Percentiles rank a stretch among this genome's conserved stretches.
Conservation (phyloP, 768 basidiomycete genomes). For the Mycena galericulata region DNA sequence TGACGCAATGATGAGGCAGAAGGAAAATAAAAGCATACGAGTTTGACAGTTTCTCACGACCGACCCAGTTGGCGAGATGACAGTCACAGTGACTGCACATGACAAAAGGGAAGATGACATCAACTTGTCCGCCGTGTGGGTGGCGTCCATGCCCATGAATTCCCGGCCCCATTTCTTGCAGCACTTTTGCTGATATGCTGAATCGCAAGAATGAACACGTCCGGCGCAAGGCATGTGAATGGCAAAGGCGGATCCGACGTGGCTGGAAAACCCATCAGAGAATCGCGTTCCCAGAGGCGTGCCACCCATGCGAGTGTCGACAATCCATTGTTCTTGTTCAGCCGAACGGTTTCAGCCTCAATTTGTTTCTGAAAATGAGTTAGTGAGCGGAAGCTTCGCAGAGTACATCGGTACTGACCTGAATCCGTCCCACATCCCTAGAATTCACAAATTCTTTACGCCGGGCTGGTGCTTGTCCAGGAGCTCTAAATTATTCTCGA, state of each 20-base stretch:
- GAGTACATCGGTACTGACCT: not conserved
- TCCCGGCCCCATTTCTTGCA: not conserved
- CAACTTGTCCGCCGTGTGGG: too few relatives aligned
- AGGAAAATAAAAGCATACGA: too few relatives aligned
- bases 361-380: not conserved
- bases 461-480: not conserved
- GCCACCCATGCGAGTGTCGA: slow-evolving; percentile 9
- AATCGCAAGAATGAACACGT: not conserved
- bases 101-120: too few relatives aligned
- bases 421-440: not conserved
- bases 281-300: not conserved
- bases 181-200: slow-evolving; percentile 6
- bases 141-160: slow-evolving; percentile 5
- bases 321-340: not conserved
- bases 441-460: slow-evolving; percentile 5
- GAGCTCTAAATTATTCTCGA: not conserved
- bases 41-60: too few relatives aligned
- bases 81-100: too few relatives aligned
- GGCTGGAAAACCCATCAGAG: not conserved
- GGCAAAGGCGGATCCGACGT: not conserved
- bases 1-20: too few relatives aligned
- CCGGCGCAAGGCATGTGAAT: not conserved
- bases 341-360: not conserved
- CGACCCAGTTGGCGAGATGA: too few relatives aligned
- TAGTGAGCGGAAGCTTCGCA: not conserved